Evolutionary conservation across 345 rosid genomes (phyloP), one percentile per base, ranked within the genome.

Genomic region (Clarkia xantiana): DNA sequence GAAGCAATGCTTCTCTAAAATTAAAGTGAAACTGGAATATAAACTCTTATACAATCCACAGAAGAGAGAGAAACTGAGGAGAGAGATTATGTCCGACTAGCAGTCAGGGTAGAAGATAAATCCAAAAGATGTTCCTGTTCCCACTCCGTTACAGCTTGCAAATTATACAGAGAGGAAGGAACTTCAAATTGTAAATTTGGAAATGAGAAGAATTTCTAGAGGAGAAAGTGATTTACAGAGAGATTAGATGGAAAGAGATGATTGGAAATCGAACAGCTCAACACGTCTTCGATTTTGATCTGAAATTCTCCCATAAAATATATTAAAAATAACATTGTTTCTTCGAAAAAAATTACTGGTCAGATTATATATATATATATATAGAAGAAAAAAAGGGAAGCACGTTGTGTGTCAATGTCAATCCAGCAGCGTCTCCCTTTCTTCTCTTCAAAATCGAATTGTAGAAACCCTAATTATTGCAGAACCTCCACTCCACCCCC

Each of bases 211-310:
- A 52, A 3, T 45, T 14, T 53, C 44, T 55, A 41, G 34, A 50
- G 53, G 58, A 51, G 40, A 44, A 43, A 47, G 42, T 53, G 59
- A 36, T n/a, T 42, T 36, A 63, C 23, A 19, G 17, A 48, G 51
- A 48, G 60, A 59, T 49, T 52, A 44, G 20, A 44, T 20, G 56
- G 58, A 52, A n/a, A 1, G 36, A 29, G 9, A 29, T 29, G 36
- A 29, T 29, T 7, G 25, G 5, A 22, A 62, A 60, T 77, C 53
- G 44, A 70, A 81, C 87, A 81, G 80, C 87, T 77, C 94, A 70
- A 62, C 96, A 76, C 81, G 85, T 75, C 71, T 65, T 61, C 65
- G 59, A 42, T 55, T 64, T 55, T 29, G 49, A 56, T 55, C 56
- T 57, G 2, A 9, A 41, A 41, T 1, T 41, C 9, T 8, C 14